Conservation (phyloP, 2,329 filamentous ascomycete genomes). For the Colletotrichum sp. region DNA sequence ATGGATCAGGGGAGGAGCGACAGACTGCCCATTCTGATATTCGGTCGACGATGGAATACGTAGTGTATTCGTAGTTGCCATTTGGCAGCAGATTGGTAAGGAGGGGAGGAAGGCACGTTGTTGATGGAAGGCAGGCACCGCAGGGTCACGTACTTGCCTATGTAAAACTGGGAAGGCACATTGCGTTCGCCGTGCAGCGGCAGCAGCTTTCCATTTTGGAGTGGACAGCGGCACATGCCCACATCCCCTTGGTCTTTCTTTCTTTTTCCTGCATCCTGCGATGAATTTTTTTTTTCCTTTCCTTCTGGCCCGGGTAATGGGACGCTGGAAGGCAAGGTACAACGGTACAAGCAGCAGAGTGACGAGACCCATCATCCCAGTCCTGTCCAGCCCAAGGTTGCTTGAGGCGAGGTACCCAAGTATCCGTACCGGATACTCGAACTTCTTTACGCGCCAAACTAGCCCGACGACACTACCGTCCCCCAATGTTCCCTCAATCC, state of each 20-base stretch:
- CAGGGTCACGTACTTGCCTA: background rate
- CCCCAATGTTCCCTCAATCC: background rate
- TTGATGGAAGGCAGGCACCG: background rate
- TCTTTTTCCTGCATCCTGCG: background rate
- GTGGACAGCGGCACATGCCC: background rate
- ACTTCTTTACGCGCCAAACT: background rate
- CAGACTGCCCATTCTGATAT: background rate
- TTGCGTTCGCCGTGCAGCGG: background rate
- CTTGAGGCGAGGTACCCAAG: background rate
- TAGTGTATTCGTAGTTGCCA: background rate
- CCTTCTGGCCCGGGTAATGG: background rate
- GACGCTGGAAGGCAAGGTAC: background rate
- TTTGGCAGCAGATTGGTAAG: background rate
- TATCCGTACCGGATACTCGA: background rate
- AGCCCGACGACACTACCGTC: background rate
- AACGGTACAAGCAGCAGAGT: background rate
- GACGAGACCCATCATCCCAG: background rate
- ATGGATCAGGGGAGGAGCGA: background rate
- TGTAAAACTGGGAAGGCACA: background rate
- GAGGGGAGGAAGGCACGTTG: background rate
- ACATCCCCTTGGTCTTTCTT: background rate
- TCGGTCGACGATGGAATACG: background rate
- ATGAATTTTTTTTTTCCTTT: background rate
- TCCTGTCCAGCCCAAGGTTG: background rate
- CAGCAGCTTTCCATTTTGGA: background rate